These are phyloP conservation scores for Cystobasidium ongulense DNA, from an alignment of 768 basidiomycete species.

Conservation along the genomic window DNA sequence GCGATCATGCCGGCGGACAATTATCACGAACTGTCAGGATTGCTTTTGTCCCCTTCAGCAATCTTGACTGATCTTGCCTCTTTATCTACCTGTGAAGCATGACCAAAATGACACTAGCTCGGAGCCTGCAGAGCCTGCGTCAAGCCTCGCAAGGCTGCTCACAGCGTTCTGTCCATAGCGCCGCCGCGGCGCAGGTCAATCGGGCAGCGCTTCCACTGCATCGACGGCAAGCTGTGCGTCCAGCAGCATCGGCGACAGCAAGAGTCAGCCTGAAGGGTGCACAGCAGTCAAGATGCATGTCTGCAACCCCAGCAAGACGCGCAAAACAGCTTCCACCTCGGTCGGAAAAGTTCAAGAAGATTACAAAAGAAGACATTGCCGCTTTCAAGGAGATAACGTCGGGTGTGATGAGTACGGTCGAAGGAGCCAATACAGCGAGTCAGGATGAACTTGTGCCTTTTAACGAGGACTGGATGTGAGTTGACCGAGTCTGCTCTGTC, in stretches of 20 bases:
- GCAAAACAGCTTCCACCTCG: constrained; percentile 19
- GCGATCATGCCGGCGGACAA: no score
- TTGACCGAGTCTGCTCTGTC: background rate
- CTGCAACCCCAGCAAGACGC: background rate
- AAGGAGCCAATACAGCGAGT: constrained; percentile 19
- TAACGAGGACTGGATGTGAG: constrained; percentile 31
- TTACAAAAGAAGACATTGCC: constrained; percentile 27
- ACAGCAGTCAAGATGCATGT: background rate
- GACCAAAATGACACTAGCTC: background rate
- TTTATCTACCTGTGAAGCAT: no score
- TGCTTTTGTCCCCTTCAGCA: no score
- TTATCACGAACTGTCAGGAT: no score
- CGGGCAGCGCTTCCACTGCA: background rate
- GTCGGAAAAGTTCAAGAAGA: constrained; percentile 26
- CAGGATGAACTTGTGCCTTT: constrained; percentile 19
- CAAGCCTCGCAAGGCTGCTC: background rate
- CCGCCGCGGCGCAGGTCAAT: background rate
- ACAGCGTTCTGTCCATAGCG: background rate
- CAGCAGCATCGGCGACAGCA: background rate
- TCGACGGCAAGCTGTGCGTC: background rate
- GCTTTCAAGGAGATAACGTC: constrained; percentile 27
- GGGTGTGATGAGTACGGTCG: constrained; percentile 23
- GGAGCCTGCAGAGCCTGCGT: background rate
- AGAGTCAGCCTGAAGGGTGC: background rate
- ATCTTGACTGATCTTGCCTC: no score